Percentiles rank a stretch among this genome's conserved stretches.
Evolutionary conservation across 2,329 filamentous ascomycete species (phyloP).

Genomic region (Colletotrichum magnum): DNA sequence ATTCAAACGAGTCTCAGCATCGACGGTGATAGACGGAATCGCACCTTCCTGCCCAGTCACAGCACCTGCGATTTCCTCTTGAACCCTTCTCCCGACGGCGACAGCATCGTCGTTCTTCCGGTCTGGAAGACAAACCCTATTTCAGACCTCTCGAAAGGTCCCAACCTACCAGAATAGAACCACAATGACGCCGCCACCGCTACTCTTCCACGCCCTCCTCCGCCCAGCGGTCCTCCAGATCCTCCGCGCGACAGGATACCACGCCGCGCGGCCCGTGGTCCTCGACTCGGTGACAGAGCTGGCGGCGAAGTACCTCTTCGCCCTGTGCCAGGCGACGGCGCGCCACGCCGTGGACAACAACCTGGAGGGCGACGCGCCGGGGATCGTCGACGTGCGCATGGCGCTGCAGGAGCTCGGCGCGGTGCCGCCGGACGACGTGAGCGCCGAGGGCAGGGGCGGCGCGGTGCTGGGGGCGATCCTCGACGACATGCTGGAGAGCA

Average conservation of each 20-base stretch:
- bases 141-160: too few relatives aligned
- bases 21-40: slow-evolving; percentile 40
- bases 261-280: slow-evolving; percentile 83
- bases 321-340: slow-evolving; percentile 81
- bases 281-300: slow-evolving; percentile 92
- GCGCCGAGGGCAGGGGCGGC: slow-evolving; percentile 63
- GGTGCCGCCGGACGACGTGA: slow-evolving; percentile 76
- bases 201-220: slow-evolving; percentile 81
- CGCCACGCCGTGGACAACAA: slow-evolving; percentile 80
- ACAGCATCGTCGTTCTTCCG: too few relatives aligned
- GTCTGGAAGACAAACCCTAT: too few relatives aligned
- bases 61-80: slow-evolving; percentile 39
- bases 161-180: background rate
- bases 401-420: slow-evolving; percentile 87
- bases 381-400: slow-evolving; percentile 83
- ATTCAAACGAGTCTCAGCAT: slow-evolving; percentile 16
- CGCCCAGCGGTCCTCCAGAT: slow-evolving; percentile 92
- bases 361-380: slow-evolving; percentile 71
- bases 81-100: slow-evolving; percentile 3
- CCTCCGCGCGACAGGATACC: slow-evolving; percentile 91
- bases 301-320: slow-evolving; percentile 82
- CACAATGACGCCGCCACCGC: slow-evolving; percentile 60
- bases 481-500: slow-evolving; percentile 75
- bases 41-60: slow-evolving; percentile 32
- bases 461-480: slow-evolving; percentile 75